Base-by-base conservation (phyloP, 495 filamentous ascomycete genomes). In the Penicillium verhagenii region DNA sequence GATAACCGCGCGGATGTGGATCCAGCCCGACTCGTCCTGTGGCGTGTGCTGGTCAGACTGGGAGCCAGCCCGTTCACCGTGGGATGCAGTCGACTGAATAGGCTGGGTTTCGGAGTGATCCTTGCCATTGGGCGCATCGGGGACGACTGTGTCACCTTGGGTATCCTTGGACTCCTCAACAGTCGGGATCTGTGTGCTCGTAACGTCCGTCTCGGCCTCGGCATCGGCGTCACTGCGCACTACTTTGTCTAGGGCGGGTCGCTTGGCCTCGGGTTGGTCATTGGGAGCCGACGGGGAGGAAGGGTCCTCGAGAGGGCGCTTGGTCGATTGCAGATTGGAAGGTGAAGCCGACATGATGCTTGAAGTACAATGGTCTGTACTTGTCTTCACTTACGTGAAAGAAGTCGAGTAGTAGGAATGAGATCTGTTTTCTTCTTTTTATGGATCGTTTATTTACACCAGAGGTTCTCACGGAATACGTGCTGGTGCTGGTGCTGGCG, bases 201-300 rank as follows among this genome's bases (percentile, higher is more conserved):
- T 75, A 60, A 83, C 72, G 33, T 86, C 82, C 57, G 58, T 60
- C 28, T 80, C 65, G 25, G 72, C 68, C 20, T 82, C 78, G 8
- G 82, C 78, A 35, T 82, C 78, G 8, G 82, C 78, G 35, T 79
- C 78, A 64, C 85, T 88, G 47, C 54, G 50, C 43, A 88, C 79
- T 60, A 91, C 81, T 79, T 96, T 98, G 76, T 97, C 92, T 52
- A 97, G 82, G 44, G 95, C 95, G 24, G 89, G 95, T 59, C 94
- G 89, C 78, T 98, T 98, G 59, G 95, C 94, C 59, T 98, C 94
- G 25, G 92, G 92, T 72, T 96, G 95, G 63, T 96, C 94, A 65
- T 79, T 88, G 29, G 86, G 88, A 18, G 89, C 91, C 23, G 91
- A 94, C 4, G 94, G 92, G 3, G 94, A 97, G 38, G 94, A 97